phyloP scores from a whole-genome alignment of 2,329 filamentous ascomycete species.

The Eutypa lata region DNA sequence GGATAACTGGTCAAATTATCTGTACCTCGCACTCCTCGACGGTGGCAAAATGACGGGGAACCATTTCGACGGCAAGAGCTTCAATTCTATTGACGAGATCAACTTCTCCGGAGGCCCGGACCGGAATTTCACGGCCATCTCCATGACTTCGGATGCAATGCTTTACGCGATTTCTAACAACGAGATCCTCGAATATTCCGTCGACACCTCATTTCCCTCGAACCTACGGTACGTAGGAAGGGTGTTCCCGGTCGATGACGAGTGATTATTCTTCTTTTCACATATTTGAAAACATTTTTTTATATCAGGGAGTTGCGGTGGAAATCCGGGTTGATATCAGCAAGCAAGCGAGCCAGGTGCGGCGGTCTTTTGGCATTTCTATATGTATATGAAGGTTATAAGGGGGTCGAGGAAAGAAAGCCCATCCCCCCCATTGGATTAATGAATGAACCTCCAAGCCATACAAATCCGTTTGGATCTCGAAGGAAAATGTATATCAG shows the following conservation, averaged over 20 bases:
- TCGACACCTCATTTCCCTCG: conserved; percentile 19
- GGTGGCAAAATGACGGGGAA: conserved; percentile 9
- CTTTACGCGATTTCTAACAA: conserved; percentile 24
- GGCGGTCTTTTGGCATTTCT: no score
- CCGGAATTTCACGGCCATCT: conserved; percentile 21
- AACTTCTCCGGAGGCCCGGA: conserved; percentile 18
- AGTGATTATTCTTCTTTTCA: not conserved
- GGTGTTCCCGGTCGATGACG: conserved; percentile 14
- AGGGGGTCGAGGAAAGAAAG: no score
- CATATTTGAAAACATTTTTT: not conserved
- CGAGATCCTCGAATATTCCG: conserved; percentile 20
- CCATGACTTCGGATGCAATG: conserved; percentile 21
- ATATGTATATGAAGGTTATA: no score
- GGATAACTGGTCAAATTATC: conserved; percentile 17
- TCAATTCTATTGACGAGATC: conserved; percentile 15
- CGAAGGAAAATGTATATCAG: no score
- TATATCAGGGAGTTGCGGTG: not conserved
- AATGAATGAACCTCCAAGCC: no score
- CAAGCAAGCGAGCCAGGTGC: no score
- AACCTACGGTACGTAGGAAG: conserved; percentile 20
- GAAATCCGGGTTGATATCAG: no score
- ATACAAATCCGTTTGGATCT: no score
- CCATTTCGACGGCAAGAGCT: conserved; percentile 12
- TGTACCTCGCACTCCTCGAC: conserved; percentile 18
- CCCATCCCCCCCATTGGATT: no score